Conservation (phyloP, 495 filamentous ascomycete species). For the Neurospora sp. region DNA sequence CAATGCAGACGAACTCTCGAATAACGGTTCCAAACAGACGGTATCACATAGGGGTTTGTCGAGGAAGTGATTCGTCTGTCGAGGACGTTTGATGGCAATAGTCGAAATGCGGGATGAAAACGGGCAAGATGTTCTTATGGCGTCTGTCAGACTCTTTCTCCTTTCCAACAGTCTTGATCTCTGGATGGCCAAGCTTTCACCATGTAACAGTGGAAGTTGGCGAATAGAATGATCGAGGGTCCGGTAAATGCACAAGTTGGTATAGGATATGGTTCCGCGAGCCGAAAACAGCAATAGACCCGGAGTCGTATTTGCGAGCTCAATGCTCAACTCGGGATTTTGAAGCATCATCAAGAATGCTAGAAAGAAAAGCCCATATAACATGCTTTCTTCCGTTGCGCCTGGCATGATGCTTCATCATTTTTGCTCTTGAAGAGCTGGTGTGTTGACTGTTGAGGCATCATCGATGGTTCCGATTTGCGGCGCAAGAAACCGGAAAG, state of each 20-base stretch:
- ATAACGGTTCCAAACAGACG: background rate
- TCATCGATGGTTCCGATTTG: background rate
- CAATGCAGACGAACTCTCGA: background rate
- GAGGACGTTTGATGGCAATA: background rate
- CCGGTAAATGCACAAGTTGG: background rate
- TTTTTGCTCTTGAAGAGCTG: background rate
- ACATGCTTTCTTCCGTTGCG: background rate
- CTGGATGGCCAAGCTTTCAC: background rate
- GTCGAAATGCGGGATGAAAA: background rate
- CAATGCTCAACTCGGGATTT: background rate
- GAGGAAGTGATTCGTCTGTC: background rate
- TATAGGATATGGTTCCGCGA: background rate
- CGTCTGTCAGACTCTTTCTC: background rate
- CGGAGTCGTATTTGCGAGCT: background rate
- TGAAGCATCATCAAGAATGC: background rate
- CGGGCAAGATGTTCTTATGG: background rate
- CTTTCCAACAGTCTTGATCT: background rate
- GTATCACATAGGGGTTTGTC: background rate
- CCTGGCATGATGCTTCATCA: background rate
- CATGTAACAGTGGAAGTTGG: background rate
- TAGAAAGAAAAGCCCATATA: background rate
- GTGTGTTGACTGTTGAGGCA: background rate
- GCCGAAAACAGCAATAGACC: background rate
- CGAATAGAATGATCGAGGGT: background rate
- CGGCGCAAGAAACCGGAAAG: background rate